A percentile compares a stretch with the other conserved stretches of the same genome.
Conservation (phyloP, 441 rosid genomes). For the Corymbia citriodora region DNA sequence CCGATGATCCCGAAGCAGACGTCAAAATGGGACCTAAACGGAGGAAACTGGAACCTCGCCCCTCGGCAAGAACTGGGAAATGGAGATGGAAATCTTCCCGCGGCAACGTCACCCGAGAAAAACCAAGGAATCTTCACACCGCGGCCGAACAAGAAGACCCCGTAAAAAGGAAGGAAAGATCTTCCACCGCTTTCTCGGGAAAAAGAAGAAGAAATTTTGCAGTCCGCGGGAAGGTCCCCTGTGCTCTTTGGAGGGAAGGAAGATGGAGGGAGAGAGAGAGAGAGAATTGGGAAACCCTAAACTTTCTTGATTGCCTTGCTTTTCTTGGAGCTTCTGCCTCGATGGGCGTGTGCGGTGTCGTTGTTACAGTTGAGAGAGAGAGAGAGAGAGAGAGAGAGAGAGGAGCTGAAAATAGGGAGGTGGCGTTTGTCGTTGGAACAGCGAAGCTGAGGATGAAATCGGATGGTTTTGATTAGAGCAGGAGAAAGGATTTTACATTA, state of each 20-base stretch:
- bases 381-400: not conserved
- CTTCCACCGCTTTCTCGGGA: not conserved
- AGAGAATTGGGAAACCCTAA: conserved; percentile 2
- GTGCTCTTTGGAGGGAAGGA: not conserved
- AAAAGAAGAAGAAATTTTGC: not conserved
- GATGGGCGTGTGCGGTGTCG: not conserved
- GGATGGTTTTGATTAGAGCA: not conserved
- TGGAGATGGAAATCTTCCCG: not conserved
- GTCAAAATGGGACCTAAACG: not conserved
- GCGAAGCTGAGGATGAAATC: not conserved
- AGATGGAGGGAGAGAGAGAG: not conserved
- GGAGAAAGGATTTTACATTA: not conserved
- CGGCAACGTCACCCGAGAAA: not conserved
- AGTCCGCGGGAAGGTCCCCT: not conserved
- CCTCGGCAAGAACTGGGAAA: not conserved
- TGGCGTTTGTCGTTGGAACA: not conserved
- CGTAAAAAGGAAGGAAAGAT: not conserved
- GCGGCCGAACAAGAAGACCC: not conserved
- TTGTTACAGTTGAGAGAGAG: not conserved
- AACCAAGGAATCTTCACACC: not conserved
- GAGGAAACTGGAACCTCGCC: not conserved
- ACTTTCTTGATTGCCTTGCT: not conserved
- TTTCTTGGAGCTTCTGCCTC: not conserved
- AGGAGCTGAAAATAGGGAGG: not conserved
- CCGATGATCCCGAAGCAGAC: not conserved